Percentiles rank a stretch among this genome's conserved stretches.
Conservation (phyloP, 495 filamentous ascomycete species). For the Geoglossum glabrum region DNA sequence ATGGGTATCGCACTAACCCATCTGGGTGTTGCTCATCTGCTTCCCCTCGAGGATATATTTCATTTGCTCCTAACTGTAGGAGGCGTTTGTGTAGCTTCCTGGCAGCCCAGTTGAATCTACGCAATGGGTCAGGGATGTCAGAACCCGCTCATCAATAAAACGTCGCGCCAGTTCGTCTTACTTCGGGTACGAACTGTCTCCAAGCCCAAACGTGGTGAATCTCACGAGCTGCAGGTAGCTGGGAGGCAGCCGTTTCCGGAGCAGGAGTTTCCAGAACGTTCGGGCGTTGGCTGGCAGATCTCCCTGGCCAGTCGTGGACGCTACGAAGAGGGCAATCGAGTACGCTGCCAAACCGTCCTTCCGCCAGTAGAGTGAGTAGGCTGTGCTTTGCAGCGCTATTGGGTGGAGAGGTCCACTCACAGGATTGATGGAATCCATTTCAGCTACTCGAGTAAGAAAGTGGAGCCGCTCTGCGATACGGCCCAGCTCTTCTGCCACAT, state of each 20-base stretch:
- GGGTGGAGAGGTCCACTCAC: constrained; percentile 28
- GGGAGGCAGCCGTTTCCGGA: constrained; percentile 53
- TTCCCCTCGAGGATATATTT: constrained; percentile 60
- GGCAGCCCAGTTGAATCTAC: constrained; percentile 80
- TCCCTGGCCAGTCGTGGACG: constrained; percentile 89
- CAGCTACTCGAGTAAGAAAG: constrained; percentile 51
- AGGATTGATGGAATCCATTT: constrained; percentile 55
- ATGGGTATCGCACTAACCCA: constrained; percentile 36
- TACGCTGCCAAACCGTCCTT: constrained; percentile 29
- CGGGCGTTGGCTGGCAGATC: constrained; percentile 67
- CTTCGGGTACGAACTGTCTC: constrained; percentile 87
- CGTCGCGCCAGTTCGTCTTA: constrained; percentile 18
- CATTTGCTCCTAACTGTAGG: constrained; percentile 62
- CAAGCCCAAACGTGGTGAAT: constrained; percentile 77
- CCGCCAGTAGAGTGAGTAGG: constrained; percentile 5
- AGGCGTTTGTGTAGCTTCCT: constrained; percentile 75
- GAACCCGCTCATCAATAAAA: not conserved
- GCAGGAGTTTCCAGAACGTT: constrained; percentile 67
- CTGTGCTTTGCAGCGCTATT: not conserved
- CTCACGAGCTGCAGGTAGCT: constrained; percentile 43
- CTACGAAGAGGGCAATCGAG: constrained; percentile 50
- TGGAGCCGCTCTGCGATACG: constrained; percentile 49
- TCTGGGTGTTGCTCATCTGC: constrained; percentile 85
- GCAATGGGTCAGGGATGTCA: constrained; percentile 6
- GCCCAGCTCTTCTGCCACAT: constrained; percentile 69